Evolutionary conservation across 306 rosid species (phyloP), one percentile per base, ranked within the genome.

Genomic region (Corylus avellana): DNA sequence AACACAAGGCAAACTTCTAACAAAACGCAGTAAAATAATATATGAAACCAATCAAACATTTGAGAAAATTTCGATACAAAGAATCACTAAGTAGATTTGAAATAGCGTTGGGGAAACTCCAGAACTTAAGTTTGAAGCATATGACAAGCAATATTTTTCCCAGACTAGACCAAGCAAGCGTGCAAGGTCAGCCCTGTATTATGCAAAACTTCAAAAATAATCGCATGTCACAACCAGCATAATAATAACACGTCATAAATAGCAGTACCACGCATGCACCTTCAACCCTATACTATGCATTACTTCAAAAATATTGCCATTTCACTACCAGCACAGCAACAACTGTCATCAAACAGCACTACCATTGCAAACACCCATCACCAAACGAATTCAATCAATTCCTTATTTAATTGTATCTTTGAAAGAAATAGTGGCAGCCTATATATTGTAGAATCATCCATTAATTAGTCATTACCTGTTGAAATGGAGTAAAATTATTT

Each of bases 381-480:
- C 7, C 59, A 54, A 16, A 54, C 1, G 8, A 16, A 54, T 10
- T 54, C 59, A 14, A 17, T 16, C 2, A 54, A 54, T 16, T 14
- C n/a, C 20, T 14, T 54, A 17, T 17, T 18, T 54, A 1, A 14
- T 50, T 14, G 12, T 50, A 50, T 50, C 55, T 12, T 50, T 1
- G 16, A 12, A 49, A 49, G 54, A 49, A 9, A 49, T 11, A 49
- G 54, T 9, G 13, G 55, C 8, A 14, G 1, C 55, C 55, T 50
- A 50, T 17, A 14, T 4, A 14, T 4, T 5, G 20, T 17, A 14
- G 59, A 16, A 54, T 54, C 58, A 16, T 54, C 58, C n/a, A 54
- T 3, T 12, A n/a, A 20, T 58, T 18, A 32, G 4, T 12, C 14
- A 13, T 49, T 85, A 92, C 97, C 90, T 73, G 91, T 73, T 84